Percentiles rank a stretch among this genome's conserved stretches.
phyloP scores from a whole-genome alignment of 495 filamentous ascomycete genomes.

The Tuber aestivum region DNA sequence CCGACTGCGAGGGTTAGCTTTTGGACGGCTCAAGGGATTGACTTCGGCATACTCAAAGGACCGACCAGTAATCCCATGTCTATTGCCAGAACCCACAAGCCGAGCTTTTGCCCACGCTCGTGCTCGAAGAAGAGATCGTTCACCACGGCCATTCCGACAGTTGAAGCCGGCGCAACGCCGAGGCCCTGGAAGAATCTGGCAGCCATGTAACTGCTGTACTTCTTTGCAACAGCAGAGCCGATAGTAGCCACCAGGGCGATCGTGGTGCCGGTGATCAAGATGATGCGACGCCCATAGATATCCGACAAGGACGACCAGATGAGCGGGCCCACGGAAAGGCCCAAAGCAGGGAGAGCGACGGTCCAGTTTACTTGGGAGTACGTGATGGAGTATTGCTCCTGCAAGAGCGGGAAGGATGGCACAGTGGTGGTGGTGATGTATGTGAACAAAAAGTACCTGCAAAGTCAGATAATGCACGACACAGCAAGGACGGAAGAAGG shows the following conservation, averaged over 20 bases:
- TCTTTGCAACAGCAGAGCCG: constrained; percentile 49
- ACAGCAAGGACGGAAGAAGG: not conserved
- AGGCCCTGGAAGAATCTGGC: constrained; percentile 59
- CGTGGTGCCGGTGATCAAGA: constrained; percentile 53
- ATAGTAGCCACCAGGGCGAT: constrained; percentile 54
- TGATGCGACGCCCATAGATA: constrained; percentile 54
- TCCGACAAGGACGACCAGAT: constrained; percentile 56
- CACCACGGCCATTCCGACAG: constrained; percentile 57
- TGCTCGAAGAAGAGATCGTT: constrained; percentile 58
- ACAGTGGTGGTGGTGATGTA: constrained; percentile 60
- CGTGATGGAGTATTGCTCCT: constrained; percentile 49
- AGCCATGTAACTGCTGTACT: constrained; percentile 54
- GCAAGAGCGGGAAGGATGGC: constrained; percentile 53
- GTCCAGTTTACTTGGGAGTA: constrained; percentile 59
- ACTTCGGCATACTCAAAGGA: constrained; percentile 45
- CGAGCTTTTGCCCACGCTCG: constrained; percentile 57
- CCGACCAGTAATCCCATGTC: constrained; percentile 55
- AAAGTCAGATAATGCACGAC: constrained; percentile 3
- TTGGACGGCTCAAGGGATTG: constrained; percentile 2
- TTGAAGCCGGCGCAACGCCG: constrained; percentile 55
- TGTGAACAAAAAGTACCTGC: constrained; percentile 59
- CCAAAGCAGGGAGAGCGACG: constrained; percentile 57
- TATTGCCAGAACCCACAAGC: constrained; percentile 58
- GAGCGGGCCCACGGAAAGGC: constrained; percentile 54
- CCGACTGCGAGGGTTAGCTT: constrained; percentile 46